Base-by-base conservation (phyloP, 495 filamentous ascomycete genomes). In the Cryomyces antarcticus region DNA sequence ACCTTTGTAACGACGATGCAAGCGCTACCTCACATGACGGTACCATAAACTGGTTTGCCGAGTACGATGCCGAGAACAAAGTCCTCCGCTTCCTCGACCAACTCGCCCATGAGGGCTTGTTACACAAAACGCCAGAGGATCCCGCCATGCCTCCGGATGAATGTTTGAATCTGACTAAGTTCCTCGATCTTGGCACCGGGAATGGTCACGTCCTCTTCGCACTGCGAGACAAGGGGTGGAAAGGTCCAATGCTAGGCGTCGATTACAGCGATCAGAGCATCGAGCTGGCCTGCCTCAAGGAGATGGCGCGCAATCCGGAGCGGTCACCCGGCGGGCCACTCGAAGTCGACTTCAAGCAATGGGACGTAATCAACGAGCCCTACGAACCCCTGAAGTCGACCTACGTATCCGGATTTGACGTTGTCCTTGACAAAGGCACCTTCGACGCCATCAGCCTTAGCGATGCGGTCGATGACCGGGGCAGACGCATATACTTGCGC, bases 371-470 rank as follows among this genome's bases (percentile, higher is more conserved):
- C 1, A 56, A 53, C 6, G 66, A 69, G 10, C 29, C 49, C 1
- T 50, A 60, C 41, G 55, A 51, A 9, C 39, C 41, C 11, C 58
- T 59, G 47, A 48, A 64, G 24, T 9, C 9, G 33, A 36, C 33
- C 9, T 10, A 36, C 9, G 38, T 13, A n/a, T 50, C 46, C 7
- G 72, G 76, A 0, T 95, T 85, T 57, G 85, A 95, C 61, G 70
- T 95, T 0, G 78, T 93, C 0, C 68, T 95, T 5, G 89, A 97
- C 60, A 97, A 97, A 57, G 89, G 89, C 27, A 97, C 89, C 1
- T 97, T 94, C 62, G 89, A 97, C 67, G 89, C 89, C 3, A 74
- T 97, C 5, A 79, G 73, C 35, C 61, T 97, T 13, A 73, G 68
- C 37, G 69, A 67, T 30, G 81, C 82, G 56, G 60, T 56, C 28